Evolutionary conservation across 495 filamentous ascomycete species (phyloP).

Genomic region (Xylaria curta): DNA sequence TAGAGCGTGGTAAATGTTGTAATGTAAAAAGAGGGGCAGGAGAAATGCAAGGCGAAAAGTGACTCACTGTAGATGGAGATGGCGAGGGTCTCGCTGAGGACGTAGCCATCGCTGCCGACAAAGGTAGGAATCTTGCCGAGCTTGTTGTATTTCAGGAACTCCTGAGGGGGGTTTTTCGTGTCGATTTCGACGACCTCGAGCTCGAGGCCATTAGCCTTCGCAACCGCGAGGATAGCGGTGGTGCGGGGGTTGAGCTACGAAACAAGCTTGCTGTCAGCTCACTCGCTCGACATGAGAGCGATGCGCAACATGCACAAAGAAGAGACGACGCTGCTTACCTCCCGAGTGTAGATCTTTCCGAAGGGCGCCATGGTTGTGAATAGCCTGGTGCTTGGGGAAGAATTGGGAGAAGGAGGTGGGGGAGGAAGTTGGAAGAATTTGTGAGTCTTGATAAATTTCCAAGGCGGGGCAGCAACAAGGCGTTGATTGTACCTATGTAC

Average conservation of each 20-base stretch:
- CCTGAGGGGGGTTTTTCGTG: conserved; percentile 63
- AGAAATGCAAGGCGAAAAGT: conserved; percentile 8
- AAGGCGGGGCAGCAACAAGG: conserved; percentile 40
- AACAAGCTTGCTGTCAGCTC: conserved; percentile 39
- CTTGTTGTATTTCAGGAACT: conserved; percentile 85
- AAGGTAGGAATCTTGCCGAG: conserved; percentile 93
- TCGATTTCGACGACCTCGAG: conserved; percentile 80
- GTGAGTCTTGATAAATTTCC: conserved; percentile 35
- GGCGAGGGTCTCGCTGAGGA: conserved; percentile 86
- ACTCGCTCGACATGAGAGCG: neutral
- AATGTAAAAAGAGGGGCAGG: neutral
- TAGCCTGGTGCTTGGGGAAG: conserved; percentile 44
- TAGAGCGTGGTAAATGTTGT: conserved; percentile 11
- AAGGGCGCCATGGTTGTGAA: conserved; percentile 75
- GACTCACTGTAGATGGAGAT: conserved; percentile 94
- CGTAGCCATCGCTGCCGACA: conserved; percentile 89
- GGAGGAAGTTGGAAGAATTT: conserved; percentile 30
- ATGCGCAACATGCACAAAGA: neutral
- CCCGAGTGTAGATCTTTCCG: conserved; percentile 91
- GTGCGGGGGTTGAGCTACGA: conserved; percentile 85
- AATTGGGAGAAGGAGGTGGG: conserved; percentile 44
- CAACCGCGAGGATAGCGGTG: conserved; percentile 84
- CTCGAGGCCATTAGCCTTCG: conserved; percentile 93
- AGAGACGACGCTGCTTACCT: conserved; percentile 62
- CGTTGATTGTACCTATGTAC: conserved; percentile 5